phyloP scores from a whole-genome alignment of 1,284 basidiomycete genomes.

The Mycosarcoma mackinlayi region DNA sequence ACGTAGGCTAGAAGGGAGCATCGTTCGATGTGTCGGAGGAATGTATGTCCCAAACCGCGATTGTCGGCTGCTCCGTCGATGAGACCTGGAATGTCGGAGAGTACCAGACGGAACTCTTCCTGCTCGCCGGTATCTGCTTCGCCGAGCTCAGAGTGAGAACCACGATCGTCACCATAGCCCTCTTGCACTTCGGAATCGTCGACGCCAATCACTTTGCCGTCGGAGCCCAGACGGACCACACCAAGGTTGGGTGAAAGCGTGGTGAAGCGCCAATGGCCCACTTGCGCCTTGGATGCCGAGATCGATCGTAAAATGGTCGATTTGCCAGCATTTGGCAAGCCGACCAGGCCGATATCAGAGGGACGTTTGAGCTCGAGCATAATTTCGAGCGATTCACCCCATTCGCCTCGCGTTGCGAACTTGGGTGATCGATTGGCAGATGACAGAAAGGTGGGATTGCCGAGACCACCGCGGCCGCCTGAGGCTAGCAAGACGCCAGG shows the following conservation, averaged over 20 bases:
- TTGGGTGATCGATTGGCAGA: conserved; percentile 69
- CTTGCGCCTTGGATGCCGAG: conserved; percentile 83
- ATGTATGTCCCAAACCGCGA: conserved; percentile 91
- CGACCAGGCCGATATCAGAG: conserved; percentile 93
- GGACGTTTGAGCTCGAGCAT: conserved; percentile 93
- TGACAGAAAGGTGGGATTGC: conserved; percentile 86
- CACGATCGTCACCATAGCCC: conserved; percentile 27
- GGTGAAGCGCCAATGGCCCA: conserved; percentile 92
- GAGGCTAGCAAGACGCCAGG: conserved; percentile 66
- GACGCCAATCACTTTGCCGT: conserved; percentile 68
- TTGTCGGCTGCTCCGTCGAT: conserved; percentile 85
- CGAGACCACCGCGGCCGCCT: conserved; percentile 86
- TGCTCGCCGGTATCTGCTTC: conserved; percentile 70
- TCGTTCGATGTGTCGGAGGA: conserved; percentile 91
- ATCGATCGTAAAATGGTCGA: conserved; percentile 86
- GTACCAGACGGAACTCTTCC: conserved; percentile 81
- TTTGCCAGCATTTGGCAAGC: conserved; percentile 88
- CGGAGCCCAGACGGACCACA: conserved; percentile 82
- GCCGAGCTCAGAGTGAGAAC: not conserved
- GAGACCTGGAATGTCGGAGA: conserved; percentile 97
- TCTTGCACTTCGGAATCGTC: conserved; percentile 36
- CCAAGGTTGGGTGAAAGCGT: conserved; percentile 96
- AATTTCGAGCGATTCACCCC: conserved; percentile 84
- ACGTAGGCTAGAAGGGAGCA: conserved; percentile 91
- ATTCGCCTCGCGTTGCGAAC: conserved; percentile 74